A percentile compares a stretch with the other conserved stretches of the same genome.
These are phyloP conservation scores for Trichoderma polysporum DNA, from an alignment of 2,329 filamentous ascomycete genomes.

Conservation along the genomic window DNA sequence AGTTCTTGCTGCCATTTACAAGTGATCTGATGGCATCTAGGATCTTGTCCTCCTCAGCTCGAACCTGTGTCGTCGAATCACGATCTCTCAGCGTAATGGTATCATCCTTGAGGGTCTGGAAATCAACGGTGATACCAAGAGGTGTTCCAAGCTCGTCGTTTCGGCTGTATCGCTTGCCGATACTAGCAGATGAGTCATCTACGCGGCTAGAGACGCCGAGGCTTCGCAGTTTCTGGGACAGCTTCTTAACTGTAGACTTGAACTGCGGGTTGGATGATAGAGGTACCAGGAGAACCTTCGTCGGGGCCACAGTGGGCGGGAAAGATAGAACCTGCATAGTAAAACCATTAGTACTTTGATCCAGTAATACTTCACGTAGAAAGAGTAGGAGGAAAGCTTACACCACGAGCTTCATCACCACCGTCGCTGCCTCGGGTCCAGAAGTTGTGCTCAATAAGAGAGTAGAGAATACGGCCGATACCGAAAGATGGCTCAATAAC, in stretches of 20 bases:
- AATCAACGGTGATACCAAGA: constrained; percentile 91
- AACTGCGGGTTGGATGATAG: constrained; percentile 81
- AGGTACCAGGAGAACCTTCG: constrained; percentile 90
- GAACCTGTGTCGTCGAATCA: constrained; percentile 87
- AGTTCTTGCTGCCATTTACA: constrained; percentile 51
- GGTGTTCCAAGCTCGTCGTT: constrained; percentile 96
- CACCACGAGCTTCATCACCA: constrained; percentile 74
- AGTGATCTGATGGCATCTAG: constrained; percentile 67
- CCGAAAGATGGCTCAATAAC: constrained; percentile 97
- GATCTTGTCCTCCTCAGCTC: constrained; percentile 78
- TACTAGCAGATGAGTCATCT: constrained; percentile 86
- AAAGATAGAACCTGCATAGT: constrained; percentile 50
- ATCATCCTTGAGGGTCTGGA: constrained; percentile 87
- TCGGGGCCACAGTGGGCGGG: constrained; percentile 74
- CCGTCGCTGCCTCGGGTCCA: constrained; percentile 72
- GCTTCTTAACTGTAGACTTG: constrained; percentile 68
- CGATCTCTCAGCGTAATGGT: constrained; percentile 86
- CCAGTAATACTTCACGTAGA: neutral
- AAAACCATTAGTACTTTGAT: neutral
- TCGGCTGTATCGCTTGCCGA: constrained; percentile 90
- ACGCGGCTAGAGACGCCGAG: constrained; percentile 79
- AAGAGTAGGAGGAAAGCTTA: constrained; percentile 46
- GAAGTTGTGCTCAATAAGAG: constrained; percentile 90
- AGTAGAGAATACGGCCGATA: constrained; percentile 92
- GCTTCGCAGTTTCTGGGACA: constrained; percentile 74